phyloP scores from a whole-genome alignment of 2,329 filamentous ascomycete genomes.

The Paraconiothyrium sp. region DNA sequence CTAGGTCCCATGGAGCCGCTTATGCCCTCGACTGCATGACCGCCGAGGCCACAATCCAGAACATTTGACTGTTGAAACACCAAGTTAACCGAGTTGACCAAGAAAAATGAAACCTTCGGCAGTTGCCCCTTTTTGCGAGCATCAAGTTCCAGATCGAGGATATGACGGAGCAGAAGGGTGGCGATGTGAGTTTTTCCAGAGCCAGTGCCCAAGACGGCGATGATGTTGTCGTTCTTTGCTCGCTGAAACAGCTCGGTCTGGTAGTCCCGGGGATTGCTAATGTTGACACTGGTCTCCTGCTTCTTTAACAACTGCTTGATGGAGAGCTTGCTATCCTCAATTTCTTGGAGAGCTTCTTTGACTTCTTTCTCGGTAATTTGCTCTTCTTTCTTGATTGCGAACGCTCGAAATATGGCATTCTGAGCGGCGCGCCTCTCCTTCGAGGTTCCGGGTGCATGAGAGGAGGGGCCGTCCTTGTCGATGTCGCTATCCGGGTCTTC shows the following conservation, averaged over 20 bases:
- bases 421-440: slow-evolving; percentile 53
- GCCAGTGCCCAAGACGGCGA: slow-evolving; percentile 94
- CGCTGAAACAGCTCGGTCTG: slow-evolving; percentile 90
- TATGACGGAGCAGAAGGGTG: slow-evolving; percentile 80
- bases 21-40: slow-evolving; percentile 76
- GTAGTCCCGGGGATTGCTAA: slow-evolving; percentile 84
- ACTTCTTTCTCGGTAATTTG: slow-evolving; percentile 53
- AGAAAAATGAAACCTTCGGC: slow-evolving; percentile 80
- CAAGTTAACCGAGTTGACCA: slow-evolving; percentile 88
- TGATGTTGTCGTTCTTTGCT: slow-evolving; percentile 84
- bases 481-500: slow-evolving; percentile 35
- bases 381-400: slow-evolving; percentile 55
- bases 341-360: slow-evolving; percentile 45
- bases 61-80: slow-evolving; percentile 91
- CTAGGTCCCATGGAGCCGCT: slow-evolving; percentile 74
- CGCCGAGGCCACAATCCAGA: slow-evolving; percentile 76
- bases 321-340: slow-evolving; percentile 60
- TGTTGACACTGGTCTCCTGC: slow-evolving; percentile 66
- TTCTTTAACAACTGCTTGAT: slow-evolving; percentile 63
- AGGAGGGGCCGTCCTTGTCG: slow-evolving; percentile 34
- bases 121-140: slow-evolving; percentile 68
- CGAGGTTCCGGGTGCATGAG: slow-evolving; percentile 37
- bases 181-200: slow-evolving; percentile 98
- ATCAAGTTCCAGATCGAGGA: slow-evolving; percentile 76
- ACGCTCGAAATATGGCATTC: slow-evolving; percentile 54